Evolutionary conservation across 495 filamentous ascomycete genomes (phyloP), one percentile per base, ranked within the genome.

Genomic region (Annulohypoxylon nitens): DNA sequence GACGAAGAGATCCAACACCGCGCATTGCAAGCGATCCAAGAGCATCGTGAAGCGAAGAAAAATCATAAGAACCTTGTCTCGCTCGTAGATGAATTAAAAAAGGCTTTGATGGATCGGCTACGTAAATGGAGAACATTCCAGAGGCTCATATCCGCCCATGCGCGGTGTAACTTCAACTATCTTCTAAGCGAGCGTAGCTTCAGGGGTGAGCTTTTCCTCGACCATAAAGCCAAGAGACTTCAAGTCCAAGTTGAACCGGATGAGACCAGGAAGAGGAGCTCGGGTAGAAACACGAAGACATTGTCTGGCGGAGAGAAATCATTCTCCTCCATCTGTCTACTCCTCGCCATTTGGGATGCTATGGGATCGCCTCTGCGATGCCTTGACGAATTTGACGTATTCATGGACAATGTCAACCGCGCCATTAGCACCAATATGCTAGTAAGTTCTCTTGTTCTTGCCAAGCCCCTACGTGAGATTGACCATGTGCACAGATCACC

Each of bases 341-440:
- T 99, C 43, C 85, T 99, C 33, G 88, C 93, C 18, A 90, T 99
- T 20, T 99, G 96, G 96, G 96, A 98, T 77, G 97, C 96, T 45
- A 98, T 99, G 95, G 95, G 95, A 6, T 93, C 92, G 10, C 95
- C 95, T 0, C 90, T 99, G 61, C 88, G 96, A 43, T 98, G 97
- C 77, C 86, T 99, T 55, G 96, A 99, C 81, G 96, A 99, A 82
- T 99, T 98, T 76, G 96, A 99, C 82, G 96, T 99, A 45, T 99
- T 97, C 83, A 99, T 99, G 96, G 96, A 99, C 75, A 92, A 90
- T 70, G 93, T 98, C 64, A 99, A 99, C 79, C 89, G 96, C 50
- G 94, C 93, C 61, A 92, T 97, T 75, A 95, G 93, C 74, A 97
- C 97, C 70, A 92, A 92, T 70, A 95, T 98, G 93, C 95, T 99